These are phyloP conservation scores for Auxenochlorella pyrenoidosa DNA, from an alignment of 139 green algal genomes.

Conservation along the genomic window DNA sequence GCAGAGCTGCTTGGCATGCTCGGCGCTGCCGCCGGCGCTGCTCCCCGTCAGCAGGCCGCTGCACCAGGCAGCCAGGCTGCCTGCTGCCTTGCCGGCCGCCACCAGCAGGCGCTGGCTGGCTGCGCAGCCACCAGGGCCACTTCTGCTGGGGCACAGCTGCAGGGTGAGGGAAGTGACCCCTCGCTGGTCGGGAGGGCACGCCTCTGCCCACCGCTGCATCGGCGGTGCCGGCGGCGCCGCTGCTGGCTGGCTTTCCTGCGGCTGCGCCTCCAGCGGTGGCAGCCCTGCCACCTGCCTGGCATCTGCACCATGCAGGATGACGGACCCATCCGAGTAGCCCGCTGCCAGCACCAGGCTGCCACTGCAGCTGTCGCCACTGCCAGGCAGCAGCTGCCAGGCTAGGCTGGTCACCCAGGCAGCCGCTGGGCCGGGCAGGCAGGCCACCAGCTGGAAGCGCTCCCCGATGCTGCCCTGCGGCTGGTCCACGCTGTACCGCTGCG, in stretches of 20 bases:
- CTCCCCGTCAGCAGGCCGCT: neutral
- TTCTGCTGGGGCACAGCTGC: neutral
- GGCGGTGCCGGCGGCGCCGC: no score
- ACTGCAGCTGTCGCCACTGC: neutral
- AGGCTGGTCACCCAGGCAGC: constrained; percentile 30
- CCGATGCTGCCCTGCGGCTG: neutral
- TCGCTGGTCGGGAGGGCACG: constrained; percentile 1
- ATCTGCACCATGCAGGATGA: constrained; percentile 36
- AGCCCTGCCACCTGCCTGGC: constrained; percentile 16
- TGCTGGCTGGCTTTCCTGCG: neutral
- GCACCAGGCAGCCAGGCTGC: constrained; percentile 16
- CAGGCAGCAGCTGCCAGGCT: constrained; percentile 24
- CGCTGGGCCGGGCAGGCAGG: neutral
- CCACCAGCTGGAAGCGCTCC: constrained; percentile 41
- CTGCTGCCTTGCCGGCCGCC: constrained; percentile 22
- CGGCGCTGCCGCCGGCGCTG: neutral
- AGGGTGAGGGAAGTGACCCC: constrained; percentile 6
- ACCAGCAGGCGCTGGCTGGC: constrained; percentile 9
- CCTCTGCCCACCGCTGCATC: constrained; percentile 18
- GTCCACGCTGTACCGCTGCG: neutral
- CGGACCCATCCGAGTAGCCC: constrained; percentile 43
- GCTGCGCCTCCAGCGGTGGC: neutral
- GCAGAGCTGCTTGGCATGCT: neutral
- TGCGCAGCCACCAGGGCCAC: neutral
- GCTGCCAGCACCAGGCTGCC: constrained; percentile 38